Percentiles rank a stretch among this genome's conserved stretches.
Conservation (phyloP, 257 asterid genomes). For the Salvia miltiorrhiza region DNA sequence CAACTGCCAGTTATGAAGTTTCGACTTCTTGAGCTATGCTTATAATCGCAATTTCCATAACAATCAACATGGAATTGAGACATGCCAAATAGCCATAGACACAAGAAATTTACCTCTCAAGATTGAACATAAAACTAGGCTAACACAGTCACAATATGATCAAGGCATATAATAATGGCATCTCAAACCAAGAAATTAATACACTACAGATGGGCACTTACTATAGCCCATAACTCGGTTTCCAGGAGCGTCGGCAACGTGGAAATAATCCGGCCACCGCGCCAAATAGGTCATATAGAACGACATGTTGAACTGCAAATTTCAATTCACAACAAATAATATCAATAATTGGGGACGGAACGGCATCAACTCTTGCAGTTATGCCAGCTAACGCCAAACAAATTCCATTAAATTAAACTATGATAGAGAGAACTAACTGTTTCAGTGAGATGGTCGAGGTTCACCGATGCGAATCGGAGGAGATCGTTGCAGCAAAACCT, state of each 20-base stretch:
- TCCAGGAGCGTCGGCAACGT: constrained; percentile 91
- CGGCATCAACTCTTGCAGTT: background rate
- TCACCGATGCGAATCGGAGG: constrained; percentile 81
- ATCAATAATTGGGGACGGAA: background rate
- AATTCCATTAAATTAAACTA: background rate
- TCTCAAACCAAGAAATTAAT: background rate
- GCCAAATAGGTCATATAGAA: constrained; percentile 96
- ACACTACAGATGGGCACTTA: constrained; percentile 23
- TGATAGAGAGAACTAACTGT: constrained; percentile 40
- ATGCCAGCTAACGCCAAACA: background rate
- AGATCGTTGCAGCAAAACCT: constrained; percentile 95
- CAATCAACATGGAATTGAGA: background rate
- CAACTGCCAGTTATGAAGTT: background rate
- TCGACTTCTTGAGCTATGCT: background rate
- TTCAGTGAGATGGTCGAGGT: constrained; percentile 92
- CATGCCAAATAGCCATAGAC: constrained; percentile 1
- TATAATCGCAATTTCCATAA: background rate
- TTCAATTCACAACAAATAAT: background rate
- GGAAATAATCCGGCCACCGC: constrained; percentile 96
- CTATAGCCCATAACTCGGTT: constrained; percentile 65
- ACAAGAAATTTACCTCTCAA: background rate
- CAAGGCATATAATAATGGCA: background rate
- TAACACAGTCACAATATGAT: background rate
- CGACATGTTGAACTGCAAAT: constrained; percentile 59
- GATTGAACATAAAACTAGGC: background rate